Evolutionary conservation across 2,329 filamentous ascomycete species (phyloP), one percentile per base, ranked within the genome.

Genomic region (Elsinoe fawcettii): DNA sequence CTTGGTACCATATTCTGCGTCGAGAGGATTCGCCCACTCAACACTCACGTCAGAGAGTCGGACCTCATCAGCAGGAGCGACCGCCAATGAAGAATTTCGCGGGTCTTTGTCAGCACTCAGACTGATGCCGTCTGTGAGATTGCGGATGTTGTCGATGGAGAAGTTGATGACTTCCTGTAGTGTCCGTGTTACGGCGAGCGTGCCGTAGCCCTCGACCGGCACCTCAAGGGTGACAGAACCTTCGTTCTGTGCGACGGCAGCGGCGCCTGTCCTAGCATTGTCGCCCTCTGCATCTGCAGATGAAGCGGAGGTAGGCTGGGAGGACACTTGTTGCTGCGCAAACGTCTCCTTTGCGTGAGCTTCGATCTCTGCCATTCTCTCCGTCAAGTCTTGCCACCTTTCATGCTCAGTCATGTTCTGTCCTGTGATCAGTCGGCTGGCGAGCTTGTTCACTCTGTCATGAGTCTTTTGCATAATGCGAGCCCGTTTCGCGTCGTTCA

Each of bases 11-110:
- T 63, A 71, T 47, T 72, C 69, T n/a, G 67, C 65, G 59, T 73
- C 70, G n/a, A 70, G 59, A 1, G 65, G 57, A 60, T 72, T 66
- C n/a, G 64, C 61, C 70, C 70, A 73, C 51, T 66, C 60, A 49
- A 73, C 62, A 6, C 54, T 64, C 8, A 70, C 62, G 47, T 56
- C 67, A 67, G 39, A 67, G 59, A 23, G 60, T 59, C 25, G 59
- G 3, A 56, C 22, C 14, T 49, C 54, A 16, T 56, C 27, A 37
- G 54, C 16, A 2, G 41, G 54, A 16, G 54, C 54, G 12, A 54
- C 18, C 9, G n/a, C 41, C n/a, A 46, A 25, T 5, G 41, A 23
- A 3, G 41, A 18, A 5, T 46, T 25, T 12, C 41, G 41, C 3
- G 23, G 20, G n/a, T 46, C 41, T 11, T 25, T 46, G 61, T 59